Base-by-base conservation (phyloP, 2,329 filamentous ascomycete species). In the Magnaporthiopsis incrustans region DNA sequence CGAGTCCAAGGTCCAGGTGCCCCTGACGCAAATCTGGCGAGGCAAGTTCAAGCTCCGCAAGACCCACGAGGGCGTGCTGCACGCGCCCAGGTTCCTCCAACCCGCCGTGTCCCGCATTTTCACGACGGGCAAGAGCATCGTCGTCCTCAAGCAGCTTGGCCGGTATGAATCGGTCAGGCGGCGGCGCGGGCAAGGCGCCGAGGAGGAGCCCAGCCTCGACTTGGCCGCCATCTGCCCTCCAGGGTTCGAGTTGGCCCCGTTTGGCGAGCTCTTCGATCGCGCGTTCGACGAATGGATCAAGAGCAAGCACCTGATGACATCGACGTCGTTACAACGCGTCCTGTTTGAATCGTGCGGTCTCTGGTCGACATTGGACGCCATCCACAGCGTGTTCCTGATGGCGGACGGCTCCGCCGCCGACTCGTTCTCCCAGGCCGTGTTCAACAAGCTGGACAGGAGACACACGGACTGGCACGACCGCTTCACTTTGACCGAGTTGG, bases 61-160 rank as follows among this genome's bases (percentile, higher is more conserved):
- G 15, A 85, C 86, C 0, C 74, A 81, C 3, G 79, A 85, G 57
- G 86, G 87, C 22, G 76, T 77, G 1, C 74, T 92, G 1, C 86
- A 89, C 69, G 87, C 89, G 0, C 93, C 94, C 0, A 81, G 77
- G 3, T 97, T 97, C 68, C 80, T 97, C 5, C 85, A 87, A 56
- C 82, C 88, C 2, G 84, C 88, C 2, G 86, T 85, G 0, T 77
- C 79, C 30, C 89, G 87, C 67, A 91, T 97, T 53, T 94, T 97
- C 70, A 92, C 88, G 1, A 88, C 91, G 1, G 94, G 94, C 0
- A 97, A 97, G 75, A 96, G 89, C 69, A 88, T 95, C 64, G 85
- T 95, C 1, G 89, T 97, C 59, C 77, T 97, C n/a, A 88, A 88
- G 66, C 84, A 89, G 60, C 79, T 97, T 14, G 85, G 87, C 57